Evolutionary conservation across 306 rosid genomes (phyloP), one percentile per base, ranked within the genome.

Genomic region (Sophora flavescens): DNA sequence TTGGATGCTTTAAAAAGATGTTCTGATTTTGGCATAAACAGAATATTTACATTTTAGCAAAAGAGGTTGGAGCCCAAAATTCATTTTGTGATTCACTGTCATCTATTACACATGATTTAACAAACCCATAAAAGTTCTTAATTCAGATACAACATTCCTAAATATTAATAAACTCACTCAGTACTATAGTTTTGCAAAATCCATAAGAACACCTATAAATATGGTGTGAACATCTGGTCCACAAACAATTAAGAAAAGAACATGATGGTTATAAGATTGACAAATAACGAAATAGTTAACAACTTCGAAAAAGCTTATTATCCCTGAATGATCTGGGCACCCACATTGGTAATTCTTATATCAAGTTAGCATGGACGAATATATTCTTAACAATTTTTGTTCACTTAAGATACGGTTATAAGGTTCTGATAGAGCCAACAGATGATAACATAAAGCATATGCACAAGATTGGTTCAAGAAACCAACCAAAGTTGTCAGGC

Each of bases 391-490:
- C 16, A n/a, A 70, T 4, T 42, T 15, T 6, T 54, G 36, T 56
- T 17, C 26, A 30, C 12, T 50, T 9, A 53, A 74, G 42, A 79
- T 66, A 79, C 45, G 42, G 53, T 64, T 57, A 30, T 12, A 35
- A 56, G 44, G 9, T 63, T 57, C 30, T 8, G 30, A 60, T 5
- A 35, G 56, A 39, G 64, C 64, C 33, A 50, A 68, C 9, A 39
- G 5, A 65, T n/a, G 8, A 73, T 62, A 74, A 6, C 4, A 22
- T 47, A 35, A 72, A 70, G 18, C 44, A 63, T 75, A 48, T 6
- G 65, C 59, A 74, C 44, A 69, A 44, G 39, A 76, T 33, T 45
- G 63, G 63, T 54, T 62, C 11, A 41, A 50, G 59, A 38, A 44
- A 56, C n/a, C 28, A 36, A 33, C 60, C 11, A 35, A 54, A 51